Base-by-base conservation (phyloP, 805 yeast species). In the Blastobotrys attinorum region DNA sequence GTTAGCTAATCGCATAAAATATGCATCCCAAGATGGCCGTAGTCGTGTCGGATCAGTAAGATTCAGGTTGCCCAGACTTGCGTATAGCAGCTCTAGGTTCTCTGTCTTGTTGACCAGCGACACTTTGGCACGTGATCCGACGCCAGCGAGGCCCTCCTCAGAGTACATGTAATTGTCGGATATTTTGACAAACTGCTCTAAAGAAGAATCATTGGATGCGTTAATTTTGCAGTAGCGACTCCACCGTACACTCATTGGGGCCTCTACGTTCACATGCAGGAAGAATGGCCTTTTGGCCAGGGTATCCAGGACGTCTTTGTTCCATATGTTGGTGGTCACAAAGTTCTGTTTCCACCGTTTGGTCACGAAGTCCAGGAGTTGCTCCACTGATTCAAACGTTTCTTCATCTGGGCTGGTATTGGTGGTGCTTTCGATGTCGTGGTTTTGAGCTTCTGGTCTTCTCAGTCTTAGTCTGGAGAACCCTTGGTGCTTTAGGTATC, bases 1-100 rank as follows among this genome's bases (percentile, higher is more conserved):
- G 52, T 86, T 88, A 0, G 98, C 97, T 47, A 92, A 64, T 35
- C 79, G 70, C 98, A 92, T 92, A 63, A 92, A 92, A 60, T 92
- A 92, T 1, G 90, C 75, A 60, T 92, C 98, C 99, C 99, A 92
- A 3, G 81, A 76, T 1, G 99, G 99, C 44, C 99, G 67, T 27
- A 86, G 67, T 29, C 95, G 66, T 17, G 76, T 65, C 17, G 67
- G 61, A 40, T 86, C 80, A 46, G 61, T 46, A 7, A 79, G 51
- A 45, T 76, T 59, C 10, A 77, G 54, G 5, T 58, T 49, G n/a
- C 63, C 54, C 1, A 79, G 61, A 23, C 64, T 64, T 0, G 54
- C 47, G 40, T 64, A 62, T 15, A 78, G 61, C 13, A 64, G 62
- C 20, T 57, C 62, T 3, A 66, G 47, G 43, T 72, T 51, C 11